phyloP scores from a whole-genome alignment of 805 yeast genomes.

The Yamadazyma laniorum region DNA sequence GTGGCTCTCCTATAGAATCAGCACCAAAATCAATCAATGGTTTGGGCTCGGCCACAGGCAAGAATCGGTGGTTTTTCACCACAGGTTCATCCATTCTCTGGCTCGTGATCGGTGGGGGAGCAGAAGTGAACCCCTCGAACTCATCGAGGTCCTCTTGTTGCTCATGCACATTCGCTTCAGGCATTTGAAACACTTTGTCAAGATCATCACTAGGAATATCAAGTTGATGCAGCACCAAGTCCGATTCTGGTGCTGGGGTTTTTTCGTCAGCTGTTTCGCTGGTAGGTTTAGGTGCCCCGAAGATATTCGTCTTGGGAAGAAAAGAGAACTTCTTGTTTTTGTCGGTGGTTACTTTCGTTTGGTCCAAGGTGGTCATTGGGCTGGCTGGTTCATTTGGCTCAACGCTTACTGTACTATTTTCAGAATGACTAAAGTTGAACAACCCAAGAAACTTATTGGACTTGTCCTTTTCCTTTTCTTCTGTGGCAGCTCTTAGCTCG shows the following conservation, averaged over 20 bases:
- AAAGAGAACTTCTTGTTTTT: constrained; percentile 20
- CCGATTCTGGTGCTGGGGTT: not conserved
- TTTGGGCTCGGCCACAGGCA: constrained; percentile 15
- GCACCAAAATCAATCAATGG: constrained; percentile 14
- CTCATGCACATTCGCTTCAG: not conserved
- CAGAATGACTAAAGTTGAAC: constrained; percentile 10
- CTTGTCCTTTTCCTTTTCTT: constrained; percentile 19
- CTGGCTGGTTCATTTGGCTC: not conserved
- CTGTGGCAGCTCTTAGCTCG: constrained; percentile 27
- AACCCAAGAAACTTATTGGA: constrained; percentile 12
- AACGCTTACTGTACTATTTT: not conserved
- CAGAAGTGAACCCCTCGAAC: constrained; percentile 22
- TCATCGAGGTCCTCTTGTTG: constrained; percentile 16
- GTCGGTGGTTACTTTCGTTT: not conserved
- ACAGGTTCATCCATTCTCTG: constrained; percentile 3
- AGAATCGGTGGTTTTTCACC: constrained; percentile 10
- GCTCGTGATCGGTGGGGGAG: constrained; percentile 10
- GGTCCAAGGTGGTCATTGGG: constrained; percentile 1
- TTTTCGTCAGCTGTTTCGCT: not conserved
- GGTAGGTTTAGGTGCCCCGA: constrained; percentile 6
- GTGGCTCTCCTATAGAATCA: not conserved
- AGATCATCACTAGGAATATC: constrained; percentile 12
- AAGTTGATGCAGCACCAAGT: not conserved
- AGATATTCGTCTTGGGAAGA: constrained; percentile 16
- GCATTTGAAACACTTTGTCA: constrained; percentile 11